Evolutionary conservation across 2,329 filamentous ascomycete genomes (phyloP).

Genomic region (Niveomyces coronatus): DNA sequence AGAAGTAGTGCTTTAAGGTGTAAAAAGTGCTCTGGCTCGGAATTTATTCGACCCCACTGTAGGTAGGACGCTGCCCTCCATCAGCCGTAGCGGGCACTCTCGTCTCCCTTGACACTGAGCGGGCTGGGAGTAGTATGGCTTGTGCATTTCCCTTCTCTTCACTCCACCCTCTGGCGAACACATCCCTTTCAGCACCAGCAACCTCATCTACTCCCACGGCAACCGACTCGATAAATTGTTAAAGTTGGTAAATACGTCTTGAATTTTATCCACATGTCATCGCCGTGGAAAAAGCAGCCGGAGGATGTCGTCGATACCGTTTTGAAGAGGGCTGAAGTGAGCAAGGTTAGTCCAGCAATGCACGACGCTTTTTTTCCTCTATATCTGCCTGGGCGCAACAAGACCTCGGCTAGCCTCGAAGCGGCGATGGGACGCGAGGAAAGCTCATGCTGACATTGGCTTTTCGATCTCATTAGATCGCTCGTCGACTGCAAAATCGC

Average conservation of each 20-base stretch:
- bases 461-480: conserved; percentile 55
- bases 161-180: conserved; percentile 1
- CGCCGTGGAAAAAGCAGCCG: conserved; percentile 52
- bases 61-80: too few relatives aligned
- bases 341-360: conserved; percentile 48
- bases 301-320: conserved; percentile 58
- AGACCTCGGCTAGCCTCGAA: conserved; percentile 2
- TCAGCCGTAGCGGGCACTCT: too few relatives aligned
- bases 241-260: background rate
- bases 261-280: conserved; percentile 40
- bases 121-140: too few relatives aligned
- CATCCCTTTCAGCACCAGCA: background rate
- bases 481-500: conserved; percentile 82
- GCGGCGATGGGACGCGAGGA: conserved; percentile 1
- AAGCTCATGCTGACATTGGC: background rate
- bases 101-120: too few relatives aligned
- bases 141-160: conserved; percentile 7
- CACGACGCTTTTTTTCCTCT: conserved; percentile 5
- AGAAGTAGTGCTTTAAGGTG: too few relatives aligned
- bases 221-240: background rate
- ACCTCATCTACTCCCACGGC: background rate
- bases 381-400: conserved; percentile 1
- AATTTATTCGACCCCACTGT: too few relatives aligned
- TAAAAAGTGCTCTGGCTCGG: too few relatives aligned
- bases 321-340: conserved; percentile 62